Percentiles rank a stretch among this genome's conserved stretches.
Evolutionary conservation across 2,329 filamentous ascomycete genomes (phyloP).

Genomic region (Ceratocystis colombiana): DNA sequence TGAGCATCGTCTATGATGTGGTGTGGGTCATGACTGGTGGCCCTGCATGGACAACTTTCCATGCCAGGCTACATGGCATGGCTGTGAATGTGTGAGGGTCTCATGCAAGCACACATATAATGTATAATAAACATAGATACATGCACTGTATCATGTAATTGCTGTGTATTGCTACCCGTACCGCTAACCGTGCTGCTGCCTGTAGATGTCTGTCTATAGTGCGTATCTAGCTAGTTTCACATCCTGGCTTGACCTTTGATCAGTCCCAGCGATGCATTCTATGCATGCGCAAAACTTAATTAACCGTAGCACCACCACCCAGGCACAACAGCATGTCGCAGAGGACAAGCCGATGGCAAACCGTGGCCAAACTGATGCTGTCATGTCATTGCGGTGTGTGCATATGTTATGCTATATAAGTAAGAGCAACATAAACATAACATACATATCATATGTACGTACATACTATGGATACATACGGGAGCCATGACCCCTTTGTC

Average conservation of each 20-base stretch:
- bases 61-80: background rate
- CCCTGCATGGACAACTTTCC: slow-evolving; percentile 7
- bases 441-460: background rate
- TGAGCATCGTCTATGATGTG: background rate
- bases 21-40: background rate
- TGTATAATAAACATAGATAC: background rate
- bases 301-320: background rate
- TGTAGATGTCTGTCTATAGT: background rate
- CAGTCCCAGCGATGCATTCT: background rate
- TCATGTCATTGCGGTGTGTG: background rate
- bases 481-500: no score
- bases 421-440: background rate
- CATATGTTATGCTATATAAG: background rate
- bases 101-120: background rate
- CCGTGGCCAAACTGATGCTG: background rate
- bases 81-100: background rate
- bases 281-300: background rate
- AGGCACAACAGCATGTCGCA: background rate
- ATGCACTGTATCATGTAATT: background rate
- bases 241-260: background rate
- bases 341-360: background rate
- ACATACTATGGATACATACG: background rate
- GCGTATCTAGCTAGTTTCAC: background rate
- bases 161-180: background rate
- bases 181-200: background rate